Evolutionary conservation across 1,284 basidiomycete genomes (phyloP).

Genomic region (Rhodotorula sp.): DNA sequence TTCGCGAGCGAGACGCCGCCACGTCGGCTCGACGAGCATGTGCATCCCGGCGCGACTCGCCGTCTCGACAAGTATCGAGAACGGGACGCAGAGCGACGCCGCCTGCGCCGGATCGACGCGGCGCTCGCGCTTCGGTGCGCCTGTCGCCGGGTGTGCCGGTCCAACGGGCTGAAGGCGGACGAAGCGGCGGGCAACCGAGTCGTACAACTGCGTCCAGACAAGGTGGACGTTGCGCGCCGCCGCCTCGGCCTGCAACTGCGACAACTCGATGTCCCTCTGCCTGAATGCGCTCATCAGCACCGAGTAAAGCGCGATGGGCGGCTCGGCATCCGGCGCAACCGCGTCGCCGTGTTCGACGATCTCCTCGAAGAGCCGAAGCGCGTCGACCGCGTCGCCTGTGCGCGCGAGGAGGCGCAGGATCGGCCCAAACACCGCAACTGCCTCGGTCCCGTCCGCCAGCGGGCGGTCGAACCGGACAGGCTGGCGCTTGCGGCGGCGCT

Average conservation of each 20-base stretch:
- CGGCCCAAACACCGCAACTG: slow-evolving; percentile 60
- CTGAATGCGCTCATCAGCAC: slow-evolving; percentile 72
- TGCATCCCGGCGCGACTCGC: slow-evolving; percentile 64
- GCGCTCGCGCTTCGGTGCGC: not conserved
- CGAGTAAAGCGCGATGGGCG: slow-evolving; percentile 64
- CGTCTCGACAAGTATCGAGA: slow-evolving; percentile 81
- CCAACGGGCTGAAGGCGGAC: slow-evolving; percentile 9
- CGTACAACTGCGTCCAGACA: slow-evolving; percentile 39
- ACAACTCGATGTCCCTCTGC: not conserved
- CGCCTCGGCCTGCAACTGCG: slow-evolving; percentile 5
- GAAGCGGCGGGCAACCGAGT: slow-evolving; percentile 26
- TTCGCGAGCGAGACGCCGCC: slow-evolving; percentile 65
- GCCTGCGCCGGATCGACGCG: slow-evolving; percentile 46
- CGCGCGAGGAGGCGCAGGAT: slow-evolving; percentile 64
- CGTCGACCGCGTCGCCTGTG: slow-evolving; percentile 58
- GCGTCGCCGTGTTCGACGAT: slow-evolving; percentile 54
- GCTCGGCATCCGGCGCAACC: slow-evolving; percentile 53
- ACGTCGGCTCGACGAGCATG: slow-evolving; percentile 65
- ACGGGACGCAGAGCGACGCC: slow-evolving; percentile 70
- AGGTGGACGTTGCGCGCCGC: slow-evolving; percentile 28
- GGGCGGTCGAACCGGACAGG: slow-evolving; percentile 49
- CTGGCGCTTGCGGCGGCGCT: slow-evolving; percentile 23
- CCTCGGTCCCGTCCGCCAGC: slow-evolving; percentile 41
- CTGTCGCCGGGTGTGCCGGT: not conserved
- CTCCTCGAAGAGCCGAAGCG: slow-evolving; percentile 62